These are phyloP conservation scores for Marasmius fiardii DNA, from an alignment of 1,284 basidiomycete species.

Conservation along the genomic window DNA sequence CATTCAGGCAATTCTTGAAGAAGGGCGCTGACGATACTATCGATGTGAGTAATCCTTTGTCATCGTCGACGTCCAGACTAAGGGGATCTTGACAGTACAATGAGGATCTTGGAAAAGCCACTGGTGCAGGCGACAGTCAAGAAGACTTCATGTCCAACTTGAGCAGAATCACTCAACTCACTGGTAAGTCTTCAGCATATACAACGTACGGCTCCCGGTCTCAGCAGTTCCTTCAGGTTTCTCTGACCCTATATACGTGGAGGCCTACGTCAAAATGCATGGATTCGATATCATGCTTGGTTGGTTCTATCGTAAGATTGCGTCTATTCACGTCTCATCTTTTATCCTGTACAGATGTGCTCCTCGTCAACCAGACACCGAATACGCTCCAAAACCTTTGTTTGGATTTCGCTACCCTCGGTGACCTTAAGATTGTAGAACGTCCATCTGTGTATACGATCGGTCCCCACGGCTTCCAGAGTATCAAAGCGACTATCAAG, in stretches of 20 bases:
- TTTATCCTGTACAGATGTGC: constrained; percentile 60
- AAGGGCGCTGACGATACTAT: constrained; percentile 42
- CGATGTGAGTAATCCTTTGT: neutral
- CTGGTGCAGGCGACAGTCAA: constrained; percentile 78
- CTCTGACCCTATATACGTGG: constrained; percentile 98
- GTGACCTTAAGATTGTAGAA: constrained; percentile 97
- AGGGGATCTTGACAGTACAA: constrained; percentile 58
- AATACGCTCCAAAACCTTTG: constrained; percentile 97
- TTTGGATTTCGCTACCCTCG: constrained; percentile 96
- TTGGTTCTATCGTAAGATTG: constrained; percentile 26
- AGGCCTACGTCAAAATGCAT: constrained; percentile 97
- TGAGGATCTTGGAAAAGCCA: constrained; percentile 87
- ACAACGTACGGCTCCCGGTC: neutral
- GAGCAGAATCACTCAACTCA: constrained; percentile 93
- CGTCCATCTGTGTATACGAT: constrained; percentile 91
- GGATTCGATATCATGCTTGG: constrained; percentile 96
- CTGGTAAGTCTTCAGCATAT: constrained; percentile 41
- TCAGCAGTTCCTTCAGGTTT: constrained; percentile 58
- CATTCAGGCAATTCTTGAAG: constrained; percentile 94
- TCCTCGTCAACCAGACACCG: constrained; percentile 95
- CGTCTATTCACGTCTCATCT: constrained; percentile 2
- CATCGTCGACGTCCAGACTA: neutral
- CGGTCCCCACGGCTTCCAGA: constrained; percentile 96
- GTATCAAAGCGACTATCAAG: constrained; percentile 98
- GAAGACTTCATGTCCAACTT: constrained; percentile 98